Evolutionary conservation across 2,329 filamentous ascomycete genomes (phyloP), one percentile per base, ranked within the genome.

Genomic region (Pleurostoma richardsiae): DNA sequence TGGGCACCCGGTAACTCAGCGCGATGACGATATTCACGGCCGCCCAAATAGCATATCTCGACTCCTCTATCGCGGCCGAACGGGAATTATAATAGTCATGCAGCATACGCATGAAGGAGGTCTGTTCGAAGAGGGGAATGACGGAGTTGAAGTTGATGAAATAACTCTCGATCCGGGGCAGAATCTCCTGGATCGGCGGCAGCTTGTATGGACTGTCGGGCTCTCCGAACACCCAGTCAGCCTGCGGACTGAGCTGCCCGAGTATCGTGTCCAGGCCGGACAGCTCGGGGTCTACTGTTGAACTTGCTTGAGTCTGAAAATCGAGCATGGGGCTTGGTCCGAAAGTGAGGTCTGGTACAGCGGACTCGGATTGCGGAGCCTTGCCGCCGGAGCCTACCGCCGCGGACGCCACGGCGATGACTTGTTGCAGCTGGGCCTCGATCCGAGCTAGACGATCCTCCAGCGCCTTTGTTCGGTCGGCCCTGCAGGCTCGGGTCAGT

Each of bases 341-440:
- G 30, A 4, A n/a, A 26, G 42, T 28, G 4, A 38, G 19, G 6
- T 19, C n/a, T 19, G 28, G 26, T 30, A n/a, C 10, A n/a, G 28
- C 5, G 29, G 5, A n/a, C 28, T 6, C 11, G 4, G 28, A 33
- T n/a, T 5, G 30, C 10, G 6, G 41, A 42, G 11, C 19, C 26
- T 27, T 42, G 28, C 28, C 40, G 5, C 30, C 28, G 10, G 29
- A 7, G 6, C 5, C 30, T 8, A 50, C 7, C n/a, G 51, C 46
- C 3, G 43, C 45, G 4, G 49, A 44, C 5, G 49, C 41, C 3
- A 51, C 41, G 10, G 28, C 45, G 36, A 67, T 54, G 26, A 66
- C 57, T n/a, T 57, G 50, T 40, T 65, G 54, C 3, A 67, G 54
- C 31, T 65, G 62, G 7, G 47, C 46, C 29, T 67, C 64, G 27